Base-by-base conservation (phyloP, 2,329 filamentous ascomycete genomes). In the Pestalotiopsis sp. region DNA sequence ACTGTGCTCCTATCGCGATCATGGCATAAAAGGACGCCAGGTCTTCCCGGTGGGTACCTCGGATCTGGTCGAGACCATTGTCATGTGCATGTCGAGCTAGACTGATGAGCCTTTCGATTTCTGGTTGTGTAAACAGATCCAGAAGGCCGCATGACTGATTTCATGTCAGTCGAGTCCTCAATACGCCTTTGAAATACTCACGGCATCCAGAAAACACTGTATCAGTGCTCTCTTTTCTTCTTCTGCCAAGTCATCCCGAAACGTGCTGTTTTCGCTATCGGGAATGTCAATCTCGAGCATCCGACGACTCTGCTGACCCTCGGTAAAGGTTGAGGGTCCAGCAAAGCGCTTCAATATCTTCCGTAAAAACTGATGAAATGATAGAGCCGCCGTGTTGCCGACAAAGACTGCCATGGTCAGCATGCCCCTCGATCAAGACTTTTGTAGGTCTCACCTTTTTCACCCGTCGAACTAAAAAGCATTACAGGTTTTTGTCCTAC, bases 291-390 rank as follows among this genome's bases (percentile, higher is more conserved):
- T 65, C 72, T 89, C 86, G 0, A 88, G 82, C 84, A 88, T 87
- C 45, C 81, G 82, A 66, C 87, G 83, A n/a, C 81, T 83, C 56
- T 81, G 81, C 23, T 83, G 79, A 72, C 83, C 84, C 67, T 87
- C 82, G 0, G 86, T 86, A 73, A 88, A 89, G 17, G 83, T 81
- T 0, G 85, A 87, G 1, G 85, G 85, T 0, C 86, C 86, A 67
- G 87, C 86, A 69, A 87, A 82, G 39, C 84, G 83, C 11, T 82
- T 82, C 71, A 84, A 74, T 2, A 80, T 81, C 13, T 84, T 79
- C 14, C 85, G 81, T 14, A 88, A 78, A 45, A 88, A 81, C 68
- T 89, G 85, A 1, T 89, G 76, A 68, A 89, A 89, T 0, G 87
- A 89, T 14, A 90, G 77, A 0, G 85, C 84, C 1, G 85, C 84